phyloP scores from a whole-genome alignment of 257 asterid genomes.

The Nyctanthes arbortristis region DNA sequence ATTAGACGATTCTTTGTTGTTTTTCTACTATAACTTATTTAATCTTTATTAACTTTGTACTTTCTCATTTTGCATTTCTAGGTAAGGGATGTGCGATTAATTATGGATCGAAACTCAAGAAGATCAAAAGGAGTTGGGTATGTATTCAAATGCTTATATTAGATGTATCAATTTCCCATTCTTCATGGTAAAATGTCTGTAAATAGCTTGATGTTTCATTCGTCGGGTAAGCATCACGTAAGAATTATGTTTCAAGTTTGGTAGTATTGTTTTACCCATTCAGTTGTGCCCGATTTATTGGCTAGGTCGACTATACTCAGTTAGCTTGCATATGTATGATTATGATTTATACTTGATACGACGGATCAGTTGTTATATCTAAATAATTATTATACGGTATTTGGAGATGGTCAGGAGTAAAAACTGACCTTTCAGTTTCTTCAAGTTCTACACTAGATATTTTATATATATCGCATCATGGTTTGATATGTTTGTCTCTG shows the following conservation, averaged over 20 bases:
- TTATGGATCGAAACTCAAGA: slow-evolving; percentile 98
- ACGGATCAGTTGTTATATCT: too few relatives aligned
- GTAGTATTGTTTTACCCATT: neutral
- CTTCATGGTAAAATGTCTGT: neutral
- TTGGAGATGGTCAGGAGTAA: neutral
- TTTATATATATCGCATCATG: too few relatives aligned
- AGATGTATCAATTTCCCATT: neutral
- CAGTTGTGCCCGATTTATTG: neutral
- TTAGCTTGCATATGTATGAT: neutral
- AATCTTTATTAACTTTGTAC: neutral
- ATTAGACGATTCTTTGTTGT: neutral
- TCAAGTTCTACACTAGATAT: too few relatives aligned
- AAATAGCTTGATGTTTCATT: neutral
- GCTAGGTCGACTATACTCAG: neutral
- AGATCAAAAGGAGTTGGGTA: slow-evolving; percentile 99
- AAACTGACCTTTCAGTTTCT: too few relatives aligned
- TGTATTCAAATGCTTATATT: slow-evolving; percentile 27
- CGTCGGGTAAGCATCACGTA: neutral
- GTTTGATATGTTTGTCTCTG: neutral
- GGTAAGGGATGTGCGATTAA: slow-evolving; percentile 96
- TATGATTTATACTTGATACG: neutral
- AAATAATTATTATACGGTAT: too few relatives aligned
- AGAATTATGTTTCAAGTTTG: neutral
- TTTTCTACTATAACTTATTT: neutral
- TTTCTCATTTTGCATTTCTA: slow-evolving; percentile 27